Evolutionary conservation across 345 rosid genomes (phyloP).

Genomic region (Diplotaxis tenuifolia): DNA sequence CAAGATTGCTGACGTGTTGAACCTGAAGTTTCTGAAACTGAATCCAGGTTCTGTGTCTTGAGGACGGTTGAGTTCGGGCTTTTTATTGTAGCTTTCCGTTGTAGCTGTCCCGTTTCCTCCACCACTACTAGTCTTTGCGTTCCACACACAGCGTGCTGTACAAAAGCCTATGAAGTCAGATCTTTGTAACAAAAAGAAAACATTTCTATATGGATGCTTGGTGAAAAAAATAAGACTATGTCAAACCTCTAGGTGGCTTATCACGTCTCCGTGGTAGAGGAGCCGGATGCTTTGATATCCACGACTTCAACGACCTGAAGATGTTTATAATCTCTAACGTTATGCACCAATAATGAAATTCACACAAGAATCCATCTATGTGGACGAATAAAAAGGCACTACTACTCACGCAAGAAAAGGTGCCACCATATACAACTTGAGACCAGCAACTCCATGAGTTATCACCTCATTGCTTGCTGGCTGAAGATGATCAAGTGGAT

Average conservation of each 20-base stretch:
- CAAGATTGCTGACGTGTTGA: conserved; percentile 55
- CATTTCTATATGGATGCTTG: not conserved
- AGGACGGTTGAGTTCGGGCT: conserved; percentile 43
- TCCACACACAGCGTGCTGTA: conserved; percentile 71
- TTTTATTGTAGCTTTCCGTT: conserved; percentile 30
- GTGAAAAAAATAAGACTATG: conserved; percentile 12
- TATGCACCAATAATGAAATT: not conserved
- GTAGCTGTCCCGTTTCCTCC: conserved; percentile 48
- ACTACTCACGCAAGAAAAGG: conserved; percentile 84
- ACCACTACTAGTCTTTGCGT: conserved; percentile 61
- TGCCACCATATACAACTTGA: conserved; percentile 96
- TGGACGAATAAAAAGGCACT: not conserved
- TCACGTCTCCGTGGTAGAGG: conserved; percentile 57
- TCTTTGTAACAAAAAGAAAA: not conserved
- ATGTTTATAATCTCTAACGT: conserved; percentile 9
- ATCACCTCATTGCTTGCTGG: conserved; percentile 75
- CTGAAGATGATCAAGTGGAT: conserved; percentile 79
- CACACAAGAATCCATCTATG: not conserved
- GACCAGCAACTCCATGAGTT: conserved; percentile 80
- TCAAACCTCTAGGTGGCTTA: conserved; percentile 59
- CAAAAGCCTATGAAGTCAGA: conserved; percentile 15
- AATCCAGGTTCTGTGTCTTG: conserved; percentile 54
- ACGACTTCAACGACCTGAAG: conserved; percentile 67
- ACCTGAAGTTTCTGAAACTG: conserved; percentile 69
- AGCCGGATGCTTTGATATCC: conserved; percentile 68